Conservation (phyloP, 2,329 filamentous ascomycete species). For the Pseudocercospora musae region DNA sequence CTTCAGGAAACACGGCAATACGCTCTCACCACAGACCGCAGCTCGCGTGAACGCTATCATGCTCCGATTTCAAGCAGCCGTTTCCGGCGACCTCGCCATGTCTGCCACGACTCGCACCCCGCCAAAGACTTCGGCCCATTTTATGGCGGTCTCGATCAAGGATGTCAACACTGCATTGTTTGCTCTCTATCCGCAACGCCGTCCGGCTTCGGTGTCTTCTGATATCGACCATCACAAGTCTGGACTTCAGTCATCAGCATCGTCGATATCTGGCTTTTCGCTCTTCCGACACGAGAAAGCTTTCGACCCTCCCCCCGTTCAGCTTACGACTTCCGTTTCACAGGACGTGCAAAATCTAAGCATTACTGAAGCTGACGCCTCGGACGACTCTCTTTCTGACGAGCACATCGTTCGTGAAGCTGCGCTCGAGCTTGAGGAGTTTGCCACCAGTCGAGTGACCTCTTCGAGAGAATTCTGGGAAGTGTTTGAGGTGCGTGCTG, state of each 20-base stretch:
- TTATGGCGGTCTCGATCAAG: slow-evolving; percentile 59
- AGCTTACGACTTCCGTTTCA: not conserved
- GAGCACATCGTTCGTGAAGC: slow-evolving; percentile 13
- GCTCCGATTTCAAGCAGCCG: slow-evolving; percentile 51
- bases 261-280: slow-evolving; percentile 49
- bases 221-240: slow-evolving; percentile 47
- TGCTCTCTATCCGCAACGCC: slow-evolving; percentile 73
- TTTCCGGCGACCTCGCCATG: not conserved
- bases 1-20: slow-evolving; percentile 56
- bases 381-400: not conserved
- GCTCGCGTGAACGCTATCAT: slow-evolving; percentile 70
- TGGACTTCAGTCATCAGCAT: slow-evolving; percentile 47
- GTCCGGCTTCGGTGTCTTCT: slow-evolving; percentile 57
- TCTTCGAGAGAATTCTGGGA: slow-evolving; percentile 15
- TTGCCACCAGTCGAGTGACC: slow-evolving; percentile 7
- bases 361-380: not conserved
- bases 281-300: slow-evolving; percentile 42
- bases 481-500: slow-evolving; percentile 6
- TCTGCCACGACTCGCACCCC: not conserved
- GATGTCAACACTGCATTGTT: slow-evolving; percentile 79
- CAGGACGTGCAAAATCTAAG: not conserved
- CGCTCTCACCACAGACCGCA: slow-evolving; percentile 61
- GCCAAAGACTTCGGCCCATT: not conserved
- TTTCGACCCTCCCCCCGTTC: not conserved
- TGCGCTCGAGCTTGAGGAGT: slow-evolving; percentile 20